Evolutionary conservation across 2,329 filamentous ascomycete genomes (phyloP).

Genomic region (Endoconidiophora laricicola): DNA sequence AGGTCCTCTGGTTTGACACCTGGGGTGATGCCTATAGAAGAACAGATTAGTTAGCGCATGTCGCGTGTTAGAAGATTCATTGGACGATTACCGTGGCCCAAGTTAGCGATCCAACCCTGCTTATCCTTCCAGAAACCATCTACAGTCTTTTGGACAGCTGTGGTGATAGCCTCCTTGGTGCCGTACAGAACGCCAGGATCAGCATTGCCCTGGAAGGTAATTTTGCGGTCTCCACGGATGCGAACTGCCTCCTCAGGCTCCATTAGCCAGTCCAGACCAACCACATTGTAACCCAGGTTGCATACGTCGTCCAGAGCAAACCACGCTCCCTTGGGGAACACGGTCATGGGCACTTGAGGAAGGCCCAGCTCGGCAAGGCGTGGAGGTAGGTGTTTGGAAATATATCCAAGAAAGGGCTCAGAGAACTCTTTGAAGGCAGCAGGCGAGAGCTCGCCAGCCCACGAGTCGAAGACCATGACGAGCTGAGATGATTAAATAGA

Average conservation of each 20-base stretch:
- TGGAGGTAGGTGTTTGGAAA: constrained; percentile 62
- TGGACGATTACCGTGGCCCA: constrained; percentile 64
- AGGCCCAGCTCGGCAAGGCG: constrained; percentile 57
- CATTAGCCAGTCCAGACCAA: constrained; percentile 89
- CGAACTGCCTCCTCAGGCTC: constrained; percentile 71
- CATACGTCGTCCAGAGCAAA: constrained; percentile 80
- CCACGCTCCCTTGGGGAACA: constrained; percentile 97
- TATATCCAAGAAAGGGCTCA: constrained; percentile 71
- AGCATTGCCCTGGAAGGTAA: constrained; percentile 85
- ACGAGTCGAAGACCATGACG: constrained; percentile 94
- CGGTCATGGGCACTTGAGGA: constrained; percentile 82
- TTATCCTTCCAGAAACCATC: constrained; percentile 61
- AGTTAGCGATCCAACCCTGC: constrained; percentile 89
- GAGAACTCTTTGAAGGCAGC: constrained; percentile 69
- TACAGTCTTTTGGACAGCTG: constrained; percentile 72
- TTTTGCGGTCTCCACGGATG: constrained; percentile 54
- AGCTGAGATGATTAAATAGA: constrained; percentile 31
- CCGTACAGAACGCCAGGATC: constrained; percentile 91
- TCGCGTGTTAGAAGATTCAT: constrained; percentile 9
- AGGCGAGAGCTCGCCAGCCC: constrained; percentile 87
- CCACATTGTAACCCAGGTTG: constrained; percentile 77
- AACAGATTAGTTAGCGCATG: too few relatives aligned
- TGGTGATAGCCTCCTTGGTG: constrained; percentile 61
- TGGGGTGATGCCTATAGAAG: constrained; percentile 62
- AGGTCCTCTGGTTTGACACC: constrained; percentile 87